Evolutionary conservation across 2,329 filamentous ascomycete genomes (phyloP).

Genomic region (Rosellinia necatrix): DNA sequence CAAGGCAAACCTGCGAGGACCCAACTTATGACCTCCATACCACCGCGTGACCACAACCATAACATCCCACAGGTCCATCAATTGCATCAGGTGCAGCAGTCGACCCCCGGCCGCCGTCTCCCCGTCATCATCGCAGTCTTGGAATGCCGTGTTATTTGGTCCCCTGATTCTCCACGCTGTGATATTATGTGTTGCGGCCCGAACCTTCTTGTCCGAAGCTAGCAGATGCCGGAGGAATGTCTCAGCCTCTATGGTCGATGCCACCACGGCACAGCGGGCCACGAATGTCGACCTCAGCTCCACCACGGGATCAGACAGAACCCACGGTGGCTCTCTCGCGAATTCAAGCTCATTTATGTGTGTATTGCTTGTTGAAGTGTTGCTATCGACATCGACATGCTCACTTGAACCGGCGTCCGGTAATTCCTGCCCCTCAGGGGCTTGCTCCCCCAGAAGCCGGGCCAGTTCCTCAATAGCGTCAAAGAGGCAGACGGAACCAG

Average conservation of each 20-base stretch:
- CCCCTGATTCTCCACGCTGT: slow-evolving; percentile 86
- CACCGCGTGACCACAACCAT: slow-evolving; percentile 93
- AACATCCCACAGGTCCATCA: slow-evolving; percentile 92
- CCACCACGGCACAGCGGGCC: slow-evolving; percentile 73
- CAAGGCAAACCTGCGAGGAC: slow-evolving; percentile 85
- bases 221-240: slow-evolving; percentile 75
- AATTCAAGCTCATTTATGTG: slow-evolving; percentile 5
- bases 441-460: slow-evolving; percentile 46
- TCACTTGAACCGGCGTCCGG: slow-evolving; percentile 29
- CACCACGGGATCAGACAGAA: slow-evolving; percentile 70
- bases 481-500: slow-evolving; percentile 83
- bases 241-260: slow-evolving; percentile 72
- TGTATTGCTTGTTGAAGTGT: slow-evolving; percentile 17
- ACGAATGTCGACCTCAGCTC: slow-evolving; percentile 91
- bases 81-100: slow-evolving; percentile 85
- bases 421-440: slow-evolving; percentile 34
- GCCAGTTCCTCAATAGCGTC: slow-evolving; percentile 82
- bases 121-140: slow-evolving; percentile 96
- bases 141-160: slow-evolving; percentile 62
- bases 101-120: slow-evolving; percentile 89
- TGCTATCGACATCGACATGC: slow-evolving; percentile 16
- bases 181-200: slow-evolving; percentile 93
- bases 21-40: slow-evolving; percentile 91
- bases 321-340: slow-evolving; percentile 64
- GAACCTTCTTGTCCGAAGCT: slow-evolving; percentile 79